Evolutionary conservation across 2,329 filamentous ascomycete species (phyloP), one percentile per base, ranked within the genome.

Genomic region (Dactylonectria macrodidyma): DNA sequence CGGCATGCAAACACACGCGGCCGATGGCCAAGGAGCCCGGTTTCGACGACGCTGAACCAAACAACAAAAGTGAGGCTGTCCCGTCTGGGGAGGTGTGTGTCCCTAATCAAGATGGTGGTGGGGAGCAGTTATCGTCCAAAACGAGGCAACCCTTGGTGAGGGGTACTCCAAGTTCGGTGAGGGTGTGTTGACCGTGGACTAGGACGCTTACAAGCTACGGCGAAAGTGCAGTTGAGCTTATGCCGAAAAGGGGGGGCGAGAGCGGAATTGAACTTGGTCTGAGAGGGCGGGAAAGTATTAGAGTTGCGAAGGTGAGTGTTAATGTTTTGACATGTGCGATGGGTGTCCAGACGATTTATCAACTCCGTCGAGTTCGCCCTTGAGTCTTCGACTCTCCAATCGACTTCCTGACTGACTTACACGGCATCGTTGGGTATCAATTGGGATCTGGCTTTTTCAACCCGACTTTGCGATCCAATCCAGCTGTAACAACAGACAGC

Each of bases 21-120:
- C 54, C 19, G 19, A 33, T 52, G 22, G 26, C 38, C 19, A 38
- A n/a, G 24, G 30, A 24, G 47, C 50, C 38, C 59, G n/a, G 24
- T 26, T 22, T 11, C 26, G 46, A 24, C 26, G 44, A 47, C 36
- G 36, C 22, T 22, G n/a, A n/a, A 33, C 33, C 36, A 44, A 52
- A 24, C 48, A 46, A 19, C 52, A 67, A 67, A 67, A 67, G 65
- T 67, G 65, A 67, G 65, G 65, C 65, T 52, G 60, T 26, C 12
- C 46, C 36, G 33, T 30, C 38, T 24, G 9, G 24, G 5, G n/a
- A 54, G 38, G 22, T 34, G 64, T 24, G 65, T 58, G 60, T 38
- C 36, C 46, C 52, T 12, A 38, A 38, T 46, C 12, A 19, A 19
- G 46, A 47, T n/a, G 41, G 47, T 65, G 64, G 47, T 33, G 52